Percentiles rank a stretch among this genome's conserved stretches.
Conservation (phyloP, 164 flowering plant species). For the Chimonanthus praecox region DNA sequence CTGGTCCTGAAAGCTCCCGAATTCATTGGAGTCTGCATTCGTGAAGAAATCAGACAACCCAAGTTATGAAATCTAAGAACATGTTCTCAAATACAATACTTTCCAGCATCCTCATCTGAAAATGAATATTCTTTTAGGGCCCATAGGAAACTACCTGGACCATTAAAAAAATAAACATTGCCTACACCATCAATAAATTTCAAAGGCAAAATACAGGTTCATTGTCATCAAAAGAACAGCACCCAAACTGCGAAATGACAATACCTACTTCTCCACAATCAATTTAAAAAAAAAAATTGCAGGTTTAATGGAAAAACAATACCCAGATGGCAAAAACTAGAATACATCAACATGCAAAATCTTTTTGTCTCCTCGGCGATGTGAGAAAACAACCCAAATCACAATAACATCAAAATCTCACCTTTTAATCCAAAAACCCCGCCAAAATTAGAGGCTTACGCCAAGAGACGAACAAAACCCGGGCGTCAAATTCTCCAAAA, state of each 20-base stretch:
- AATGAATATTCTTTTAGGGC: background rate
- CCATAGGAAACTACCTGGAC: background rate
- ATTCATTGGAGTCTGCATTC: background rate
- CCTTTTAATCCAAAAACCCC: background rate
- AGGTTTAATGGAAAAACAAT: background rate
- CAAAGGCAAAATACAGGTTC: too few relatives aligned
- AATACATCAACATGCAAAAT: background rate
- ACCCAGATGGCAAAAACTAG: background rate
- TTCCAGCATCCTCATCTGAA: background rate
- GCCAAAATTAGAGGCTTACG: background rate
- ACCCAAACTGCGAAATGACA: background rate
- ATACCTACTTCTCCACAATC: background rate
- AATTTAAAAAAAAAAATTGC: background rate
- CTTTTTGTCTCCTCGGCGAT: background rate
- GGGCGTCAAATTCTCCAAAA: background rate
- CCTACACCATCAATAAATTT: background rate
- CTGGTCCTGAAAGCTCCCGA: background rate
- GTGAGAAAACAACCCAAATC: background rate
- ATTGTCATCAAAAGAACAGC: background rate
- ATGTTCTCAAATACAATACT: background rate
- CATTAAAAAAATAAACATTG: background rate
- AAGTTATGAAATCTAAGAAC: background rate
- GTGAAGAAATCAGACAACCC: background rate
- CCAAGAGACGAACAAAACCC: background rate
- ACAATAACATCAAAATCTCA: background rate